A percentile compares a stretch with the other conserved stretches of the same genome.
Conservation (phyloP, 2,329 filamentous ascomycete genomes). For the Fonsecaea pugnacius region DNA sequence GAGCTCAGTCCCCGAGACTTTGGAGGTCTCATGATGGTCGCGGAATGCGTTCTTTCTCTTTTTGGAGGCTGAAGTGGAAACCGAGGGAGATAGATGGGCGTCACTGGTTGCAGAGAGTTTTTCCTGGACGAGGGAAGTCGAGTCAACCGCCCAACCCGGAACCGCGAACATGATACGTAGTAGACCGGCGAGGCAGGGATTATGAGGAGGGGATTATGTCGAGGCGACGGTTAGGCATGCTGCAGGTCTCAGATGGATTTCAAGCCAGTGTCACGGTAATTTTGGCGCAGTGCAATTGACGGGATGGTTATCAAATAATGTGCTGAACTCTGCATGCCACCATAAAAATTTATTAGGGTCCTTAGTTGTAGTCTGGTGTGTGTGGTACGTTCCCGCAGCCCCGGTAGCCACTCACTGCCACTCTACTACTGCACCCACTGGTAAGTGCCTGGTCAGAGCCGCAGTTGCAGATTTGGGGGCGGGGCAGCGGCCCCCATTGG, state of each 20-base stretch:
- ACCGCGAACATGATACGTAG: slow-evolving; percentile 75
- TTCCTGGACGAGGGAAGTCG: slow-evolving; percentile 36
- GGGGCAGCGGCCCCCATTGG: not conserved
- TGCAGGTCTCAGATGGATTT: slow-evolving; percentile 27
- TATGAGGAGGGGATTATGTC: slow-evolving; percentile 11
- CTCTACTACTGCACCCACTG: not conserved
- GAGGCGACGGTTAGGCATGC: slow-evolving; percentile 14
- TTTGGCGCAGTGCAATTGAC: not conserved
- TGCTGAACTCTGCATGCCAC: not conserved
- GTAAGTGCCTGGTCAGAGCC: slow-evolving; percentile 3
- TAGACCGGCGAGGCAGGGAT: slow-evolving; percentile 5
- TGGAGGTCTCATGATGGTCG: slow-evolving; percentile 24
- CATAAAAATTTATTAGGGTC: not conserved
- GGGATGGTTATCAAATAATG: not conserved
- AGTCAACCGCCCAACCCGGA: slow-evolving; percentile 83
- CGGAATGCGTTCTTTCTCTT: slow-evolving; percentile 55
- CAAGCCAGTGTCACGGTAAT: not conserved
- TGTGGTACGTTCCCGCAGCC: not conserved
- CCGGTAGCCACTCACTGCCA: not conserved
- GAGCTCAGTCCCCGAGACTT: slow-evolving; percentile 71
- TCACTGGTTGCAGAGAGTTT: slow-evolving; percentile 39
- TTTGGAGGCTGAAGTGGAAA: slow-evolving; percentile 43
- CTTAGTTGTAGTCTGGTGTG: too few species aligned
- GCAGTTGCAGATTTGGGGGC: slow-evolving; percentile 8
- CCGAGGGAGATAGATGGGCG: slow-evolving; percentile 32